Evolutionary conservation across 805 yeast genomes (phyloP).

Genomic region (Saturnispora ahearnii): DNA sequence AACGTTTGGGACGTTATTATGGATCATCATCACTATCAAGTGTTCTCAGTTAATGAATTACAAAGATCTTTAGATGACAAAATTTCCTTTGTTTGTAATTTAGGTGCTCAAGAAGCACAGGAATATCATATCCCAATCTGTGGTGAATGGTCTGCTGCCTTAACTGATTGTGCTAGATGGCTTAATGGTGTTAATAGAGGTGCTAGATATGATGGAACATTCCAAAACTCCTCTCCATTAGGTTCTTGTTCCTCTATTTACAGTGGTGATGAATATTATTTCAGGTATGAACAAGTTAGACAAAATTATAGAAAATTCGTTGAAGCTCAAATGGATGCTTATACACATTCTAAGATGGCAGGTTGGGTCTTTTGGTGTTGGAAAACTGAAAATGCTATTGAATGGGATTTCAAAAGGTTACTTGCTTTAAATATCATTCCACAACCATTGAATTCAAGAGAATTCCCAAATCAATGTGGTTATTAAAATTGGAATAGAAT

Average conservation of each 20-base stretch:
- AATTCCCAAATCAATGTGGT: constrained; percentile 27
- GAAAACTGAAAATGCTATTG: constrained; percentile 75
- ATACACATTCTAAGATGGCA: constrained; percentile 36
- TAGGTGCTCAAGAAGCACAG: constrained; percentile 29
- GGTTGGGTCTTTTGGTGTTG: constrained; percentile 96
- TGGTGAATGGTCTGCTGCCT: constrained; percentile 72
- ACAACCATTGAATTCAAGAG: constrained; percentile 47
- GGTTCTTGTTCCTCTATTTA: constrained; percentile 59
- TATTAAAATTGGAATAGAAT: constrained; percentile 7
- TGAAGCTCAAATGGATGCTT: constrained; percentile 89
- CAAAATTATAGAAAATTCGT: constrained; percentile 55
- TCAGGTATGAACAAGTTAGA: constrained; percentile 49
- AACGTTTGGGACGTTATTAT: constrained; percentile 52
- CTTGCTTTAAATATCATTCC: constrained; percentile 61
- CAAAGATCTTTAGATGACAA: constrained; percentile 52
- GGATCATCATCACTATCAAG: constrained; percentile 90
- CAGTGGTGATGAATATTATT: constrained; percentile 32
- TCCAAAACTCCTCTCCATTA: constrained; percentile 28
- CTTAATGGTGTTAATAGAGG: constrained; percentile 61
- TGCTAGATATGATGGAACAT: constrained; percentile 58
- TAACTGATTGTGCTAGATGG: constrained; percentile 66
- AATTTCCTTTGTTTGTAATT: constrained; percentile 44
- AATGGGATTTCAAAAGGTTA: constrained; percentile 76
- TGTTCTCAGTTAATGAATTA: constrained; percentile 59
- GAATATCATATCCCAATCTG: constrained; percentile 68